Evolutionary conservation across 2,329 filamentous ascomycete species (phyloP).

Genomic region (Claviceps arundinis): DNA sequence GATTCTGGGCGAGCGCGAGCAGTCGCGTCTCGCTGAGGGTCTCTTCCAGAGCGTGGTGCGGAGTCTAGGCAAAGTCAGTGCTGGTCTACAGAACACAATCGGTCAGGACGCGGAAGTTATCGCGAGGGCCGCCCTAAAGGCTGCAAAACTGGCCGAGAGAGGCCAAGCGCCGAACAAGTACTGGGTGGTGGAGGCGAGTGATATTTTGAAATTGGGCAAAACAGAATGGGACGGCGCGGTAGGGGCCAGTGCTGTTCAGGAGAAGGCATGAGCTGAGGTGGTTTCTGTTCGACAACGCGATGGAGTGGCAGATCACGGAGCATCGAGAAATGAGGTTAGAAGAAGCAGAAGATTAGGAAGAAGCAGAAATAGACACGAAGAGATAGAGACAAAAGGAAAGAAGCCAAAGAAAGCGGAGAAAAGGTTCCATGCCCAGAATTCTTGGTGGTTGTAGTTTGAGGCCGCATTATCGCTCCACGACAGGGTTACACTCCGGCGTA

Average conservation of each 20-base stretch:
- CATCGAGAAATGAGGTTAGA: too few relatives aligned
- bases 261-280: neutral
- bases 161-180: constrained; percentile 45
- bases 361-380: neutral
- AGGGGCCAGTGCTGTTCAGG: neutral
- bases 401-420: neutral
- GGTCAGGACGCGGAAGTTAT: constrained; percentile 67
- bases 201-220: constrained; percentile 56
- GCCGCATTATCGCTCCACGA: neutral
- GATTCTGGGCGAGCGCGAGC: constrained; percentile 58
- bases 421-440: neutral
- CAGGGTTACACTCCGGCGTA: neutral
- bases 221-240: constrained; percentile 33
- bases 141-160: constrained; percentile 42
- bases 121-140: constrained; percentile 50
- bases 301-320: too few relatives aligned
- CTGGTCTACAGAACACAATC: constrained; percentile 47
- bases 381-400: neutral
- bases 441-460: neutral
- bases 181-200: constrained; percentile 46
- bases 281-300: too few relatives aligned
- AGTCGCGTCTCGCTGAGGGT: constrained; percentile 45
- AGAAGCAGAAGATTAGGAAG: neutral
- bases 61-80: constrained; percentile 38
- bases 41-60: constrained; percentile 41